phyloP scores from a whole-genome alignment of 345 rosid genomes.

The Physaria fendleri region DNA sequence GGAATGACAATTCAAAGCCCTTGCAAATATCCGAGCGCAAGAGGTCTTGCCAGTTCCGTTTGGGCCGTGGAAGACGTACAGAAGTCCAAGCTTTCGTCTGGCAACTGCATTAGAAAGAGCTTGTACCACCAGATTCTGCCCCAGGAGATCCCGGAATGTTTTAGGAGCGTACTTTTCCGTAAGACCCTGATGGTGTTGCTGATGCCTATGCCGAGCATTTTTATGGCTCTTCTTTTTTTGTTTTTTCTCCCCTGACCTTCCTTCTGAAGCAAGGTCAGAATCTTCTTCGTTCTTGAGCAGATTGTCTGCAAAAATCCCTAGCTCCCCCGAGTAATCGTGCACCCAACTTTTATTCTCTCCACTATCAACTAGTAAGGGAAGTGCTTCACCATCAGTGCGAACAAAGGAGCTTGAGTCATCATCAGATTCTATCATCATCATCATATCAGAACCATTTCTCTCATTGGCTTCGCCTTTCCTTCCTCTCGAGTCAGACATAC shows the following conservation, averaged over 20 bases:
- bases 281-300: constrained; percentile 61
- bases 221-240: constrained; percentile 30
- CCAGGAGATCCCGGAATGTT: constrained; percentile 74
- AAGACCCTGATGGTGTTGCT: constrained; percentile 59
- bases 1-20: constrained; percentile 88
- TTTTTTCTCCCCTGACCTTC: constrained; percentile 49
- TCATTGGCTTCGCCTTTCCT: constrained; percentile 56
- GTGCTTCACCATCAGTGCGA: constrained; percentile 61
- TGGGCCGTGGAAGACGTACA: constrained; percentile 92
- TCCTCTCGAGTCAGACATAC: constrained; percentile 62
- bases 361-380: constrained; percentile 81
- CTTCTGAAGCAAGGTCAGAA: constrained; percentile 90
- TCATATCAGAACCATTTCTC: constrained; percentile 55
- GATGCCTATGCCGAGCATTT: constrained; percentile 33
- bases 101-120: constrained; percentile 87
- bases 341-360: constrained; percentile 65
- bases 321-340: constrained; percentile 92
- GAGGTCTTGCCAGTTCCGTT: constrained; percentile 98
- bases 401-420: constrained; percentile 53
- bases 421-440: constrained; percentile 57
- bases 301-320: constrained; percentile 86
- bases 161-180: constrained; percentile 83
- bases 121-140: constrained; percentile 85
- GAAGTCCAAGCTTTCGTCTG: constrained; percentile 71
- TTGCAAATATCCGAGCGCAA: constrained; percentile 89